phyloP scores from a whole-genome alignment of 2,329 filamentous ascomycete species.

The Monilinia laxa region DNA sequence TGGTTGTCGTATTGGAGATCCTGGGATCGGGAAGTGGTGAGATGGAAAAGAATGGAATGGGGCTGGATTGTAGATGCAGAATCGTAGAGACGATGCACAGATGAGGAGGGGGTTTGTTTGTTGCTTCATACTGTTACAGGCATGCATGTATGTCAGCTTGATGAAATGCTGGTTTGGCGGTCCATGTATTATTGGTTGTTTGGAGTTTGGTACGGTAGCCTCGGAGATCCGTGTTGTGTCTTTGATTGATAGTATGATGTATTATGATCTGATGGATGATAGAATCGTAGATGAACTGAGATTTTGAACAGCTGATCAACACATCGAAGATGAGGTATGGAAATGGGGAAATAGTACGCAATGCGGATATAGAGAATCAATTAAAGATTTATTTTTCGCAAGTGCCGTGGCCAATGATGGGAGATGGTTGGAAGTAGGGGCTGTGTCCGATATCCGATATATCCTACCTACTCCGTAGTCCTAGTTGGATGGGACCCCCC shows the following conservation, averaged over 20 bases:
- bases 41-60: no score
- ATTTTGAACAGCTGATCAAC: neutral
- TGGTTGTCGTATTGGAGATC: no score
- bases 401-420: constrained; percentile 2
- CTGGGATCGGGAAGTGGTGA: no score
- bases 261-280: neutral
- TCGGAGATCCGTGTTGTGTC: neutral
- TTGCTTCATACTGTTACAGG: no score
- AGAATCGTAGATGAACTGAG: neutral
- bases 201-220: neutral
- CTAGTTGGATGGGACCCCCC: neutral
- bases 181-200: neutral
- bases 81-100: no score
- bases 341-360: neutral
- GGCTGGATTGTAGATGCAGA: no score
- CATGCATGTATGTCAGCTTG: neutral
- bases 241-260: neutral
- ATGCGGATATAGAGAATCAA: neutral
- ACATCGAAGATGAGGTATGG: neutral
- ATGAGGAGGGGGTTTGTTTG: no score
- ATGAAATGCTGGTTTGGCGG: neutral
- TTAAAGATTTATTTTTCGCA: neutral
- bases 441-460: neutral
- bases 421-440: neutral
- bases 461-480: neutral